Base-by-base conservation (phyloP, 495 filamentous ascomycete species). In the Bombardia bombarda region DNA sequence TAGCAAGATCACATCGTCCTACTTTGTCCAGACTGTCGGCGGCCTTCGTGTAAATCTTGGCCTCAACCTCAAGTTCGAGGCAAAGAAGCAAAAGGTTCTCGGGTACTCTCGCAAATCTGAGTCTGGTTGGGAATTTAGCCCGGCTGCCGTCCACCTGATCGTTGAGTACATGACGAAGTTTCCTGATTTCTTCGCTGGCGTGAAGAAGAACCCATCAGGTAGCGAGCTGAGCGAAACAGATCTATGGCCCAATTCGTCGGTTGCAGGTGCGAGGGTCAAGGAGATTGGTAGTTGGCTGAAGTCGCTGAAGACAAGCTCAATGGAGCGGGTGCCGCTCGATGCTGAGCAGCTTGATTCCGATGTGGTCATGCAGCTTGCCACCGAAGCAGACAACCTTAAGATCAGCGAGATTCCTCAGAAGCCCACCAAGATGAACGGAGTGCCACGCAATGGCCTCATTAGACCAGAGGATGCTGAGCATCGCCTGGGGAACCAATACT, bases 41-140 rank as follows among this genome's bases (percentile, higher is more conserved):
- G 74, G 79, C 37, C 77, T 83, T 34, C 72, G 77, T 26, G 74
- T 93, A 31, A 97, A 99, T 52, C 68, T 99, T 12, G 93, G 93
- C 7, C 70, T 99, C 31, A 99, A 97, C 56, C 69, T 99, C 45
- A 99, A 99, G 58, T 97, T 97, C 43, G 90, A 99, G 60, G 83
- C 82, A 0, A 87, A 82, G 63, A 93, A 96, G 65, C 78, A 87
- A 42, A 99, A 99, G 62, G 93, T 99, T 4, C 72, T 97, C 13
- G 93, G 93, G 4, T 99, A 96, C 59, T 94, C 90, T 14, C 87
- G 88, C 46, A 85, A 86, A 37, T 79, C 79, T 14, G 71, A 78
- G 10, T 81, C 74, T 12, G 93, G 93, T 7, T 99, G 93, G 93
- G 93, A 97, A 62, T 97, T 92, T 56, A 94, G 87, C 54, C 72